A percentile compares a stretch with the other conserved stretches of the same genome.
Conservation (phyloP, 192 early-diverging fungal species). For the Coemansia sp. region DNA sequence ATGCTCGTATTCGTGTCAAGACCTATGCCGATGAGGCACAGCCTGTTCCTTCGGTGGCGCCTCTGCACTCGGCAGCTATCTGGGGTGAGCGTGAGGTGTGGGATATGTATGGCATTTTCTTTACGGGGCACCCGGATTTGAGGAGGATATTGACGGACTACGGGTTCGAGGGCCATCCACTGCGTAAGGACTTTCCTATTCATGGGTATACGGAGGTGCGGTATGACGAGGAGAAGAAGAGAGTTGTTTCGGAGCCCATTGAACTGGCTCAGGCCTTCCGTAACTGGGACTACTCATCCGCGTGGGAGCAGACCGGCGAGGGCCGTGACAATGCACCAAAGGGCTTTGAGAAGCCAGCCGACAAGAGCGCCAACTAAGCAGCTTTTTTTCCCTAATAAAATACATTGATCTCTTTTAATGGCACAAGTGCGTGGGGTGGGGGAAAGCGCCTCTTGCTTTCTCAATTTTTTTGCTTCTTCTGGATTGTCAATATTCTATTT, state of each 20-base stretch:
- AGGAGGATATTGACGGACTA: constrained; percentile 97
- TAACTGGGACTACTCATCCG: constrained; percentile 93
- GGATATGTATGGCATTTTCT: constrained; percentile 99
- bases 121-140: constrained; percentile 93
- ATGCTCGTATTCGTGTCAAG: constrained; percentile 95
- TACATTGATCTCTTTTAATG: background rate
- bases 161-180: constrained; percentile 93
- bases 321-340: constrained; percentile 56
- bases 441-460: background rate
- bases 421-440: background rate
- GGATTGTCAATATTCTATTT: background rate
- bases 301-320: constrained; percentile 88
- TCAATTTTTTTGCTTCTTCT: background rate
- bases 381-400: background rate
- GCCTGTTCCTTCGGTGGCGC: constrained; percentile 85
- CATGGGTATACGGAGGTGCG: constrained; percentile 98
- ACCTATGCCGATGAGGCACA: constrained; percentile 91
- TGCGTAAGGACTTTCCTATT: constrained; percentile 98
- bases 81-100: constrained; percentile 99
- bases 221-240: constrained; percentile 98
- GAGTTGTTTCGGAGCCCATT: constrained; percentile 93
- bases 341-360: constrained; percentile 44
- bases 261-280: constrained; percentile 96
- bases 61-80: constrained; percentile 82
- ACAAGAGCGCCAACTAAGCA: constrained; percentile 2